phyloP scores from a whole-genome alignment of 139 green algal genomes.

The Coelastrella sp. region DNA sequence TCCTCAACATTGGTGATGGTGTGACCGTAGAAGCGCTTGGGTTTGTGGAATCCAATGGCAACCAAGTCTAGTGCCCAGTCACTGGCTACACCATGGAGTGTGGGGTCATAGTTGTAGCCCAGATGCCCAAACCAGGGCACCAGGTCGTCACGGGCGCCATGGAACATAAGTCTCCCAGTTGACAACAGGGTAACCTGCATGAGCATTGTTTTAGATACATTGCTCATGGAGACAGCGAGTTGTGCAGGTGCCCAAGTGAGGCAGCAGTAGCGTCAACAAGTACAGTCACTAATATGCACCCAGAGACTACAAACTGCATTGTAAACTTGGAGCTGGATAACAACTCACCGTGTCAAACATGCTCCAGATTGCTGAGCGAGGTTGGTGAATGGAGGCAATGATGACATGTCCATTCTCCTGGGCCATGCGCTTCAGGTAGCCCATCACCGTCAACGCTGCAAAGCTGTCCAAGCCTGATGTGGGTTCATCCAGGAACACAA shows the following conservation, averaged over 20 bases:
- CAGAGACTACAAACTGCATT: not conserved
- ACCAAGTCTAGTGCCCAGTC: conserved; percentile 72
- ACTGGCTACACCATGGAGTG: conserved; percentile 36
- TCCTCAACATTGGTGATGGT: conserved; percentile 55
- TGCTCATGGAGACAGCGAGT: not conserved
- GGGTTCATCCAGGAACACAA: conserved; percentile 85
- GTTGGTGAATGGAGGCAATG: conserved; percentile 85
- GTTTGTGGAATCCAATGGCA: conserved; percentile 74
- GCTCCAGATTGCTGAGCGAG: conserved; percentile 80
- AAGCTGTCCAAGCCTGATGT: conserved; percentile 87
- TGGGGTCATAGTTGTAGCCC: conserved; percentile 46
- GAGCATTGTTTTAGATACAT: not conserved
- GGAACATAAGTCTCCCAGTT: conserved; percentile 56
- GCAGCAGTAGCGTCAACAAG: not conserved
- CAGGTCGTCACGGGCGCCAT: conserved; percentile 49
- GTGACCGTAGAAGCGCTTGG: conserved; percentile 62
- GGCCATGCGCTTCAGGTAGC: conserved; percentile 62
- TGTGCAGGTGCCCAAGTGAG: not conserved
- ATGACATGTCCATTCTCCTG: conserved; percentile 79
- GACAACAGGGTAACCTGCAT: conserved; percentile 84
- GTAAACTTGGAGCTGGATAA: not conserved
- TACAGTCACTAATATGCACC: not conserved
- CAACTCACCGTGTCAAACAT: conserved; percentile 79
- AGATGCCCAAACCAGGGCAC: conserved; percentile 58
- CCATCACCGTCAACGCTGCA: conserved; percentile 68